Conservation (phyloP, 2,329 filamentous ascomycete genomes). For the Colletotrichum somersetense region DNA sequence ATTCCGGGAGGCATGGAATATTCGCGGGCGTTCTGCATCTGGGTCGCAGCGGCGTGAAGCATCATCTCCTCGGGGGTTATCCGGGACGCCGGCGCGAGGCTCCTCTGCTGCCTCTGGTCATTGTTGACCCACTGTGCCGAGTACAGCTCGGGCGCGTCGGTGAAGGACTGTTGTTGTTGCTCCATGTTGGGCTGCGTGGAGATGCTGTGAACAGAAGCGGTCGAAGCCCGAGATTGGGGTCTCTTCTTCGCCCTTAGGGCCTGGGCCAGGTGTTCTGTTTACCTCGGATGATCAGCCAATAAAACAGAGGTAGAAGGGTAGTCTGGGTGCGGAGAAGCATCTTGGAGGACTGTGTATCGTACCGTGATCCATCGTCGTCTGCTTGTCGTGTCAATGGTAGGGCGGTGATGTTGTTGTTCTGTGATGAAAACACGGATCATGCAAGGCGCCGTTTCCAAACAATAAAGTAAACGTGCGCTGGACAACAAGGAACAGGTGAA, state of each 20-base stretch:
- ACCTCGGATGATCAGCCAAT: slow-evolving; percentile 44
- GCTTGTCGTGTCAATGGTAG: slow-evolving; percentile 17
- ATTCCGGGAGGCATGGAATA: slow-evolving; percentile 65
- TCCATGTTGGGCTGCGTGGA: slow-evolving; percentile 66
- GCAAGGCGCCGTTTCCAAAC: slow-evolving; percentile 31
- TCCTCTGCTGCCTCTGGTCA: slow-evolving; percentile 58
- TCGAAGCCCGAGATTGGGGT: slow-evolving; percentile 67
- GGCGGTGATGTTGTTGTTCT: slow-evolving; percentile 35
- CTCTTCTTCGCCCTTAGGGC: slow-evolving; percentile 60
- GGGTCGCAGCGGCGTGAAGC: slow-evolving; percentile 65
- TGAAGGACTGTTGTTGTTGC: slow-evolving; percentile 54
- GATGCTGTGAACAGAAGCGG: slow-evolving; percentile 68
- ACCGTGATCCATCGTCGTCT: slow-evolving; percentile 41
- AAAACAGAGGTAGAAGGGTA: slow-evolving; percentile 43
- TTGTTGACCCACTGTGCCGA: slow-evolving; percentile 63
- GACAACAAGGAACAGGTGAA: slow-evolving; percentile 5
- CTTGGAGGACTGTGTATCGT: slow-evolving; percentile 9
- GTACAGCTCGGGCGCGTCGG: slow-evolving; percentile 60
- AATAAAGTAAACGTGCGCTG: slow-evolving; percentile 37
- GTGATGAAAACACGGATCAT: slow-evolving; percentile 42
- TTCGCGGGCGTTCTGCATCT: slow-evolving; percentile 64
- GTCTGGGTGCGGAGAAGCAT: slow-evolving; percentile 2
- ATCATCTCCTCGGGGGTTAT: slow-evolving; percentile 72
- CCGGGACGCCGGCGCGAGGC: slow-evolving; percentile 57
- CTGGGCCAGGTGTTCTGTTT: slow-evolving; percentile 51